Evolutionary conservation across 805 yeast genomes (phyloP).

Genomic region (Wickerhamiella sergipiensis): DNA sequence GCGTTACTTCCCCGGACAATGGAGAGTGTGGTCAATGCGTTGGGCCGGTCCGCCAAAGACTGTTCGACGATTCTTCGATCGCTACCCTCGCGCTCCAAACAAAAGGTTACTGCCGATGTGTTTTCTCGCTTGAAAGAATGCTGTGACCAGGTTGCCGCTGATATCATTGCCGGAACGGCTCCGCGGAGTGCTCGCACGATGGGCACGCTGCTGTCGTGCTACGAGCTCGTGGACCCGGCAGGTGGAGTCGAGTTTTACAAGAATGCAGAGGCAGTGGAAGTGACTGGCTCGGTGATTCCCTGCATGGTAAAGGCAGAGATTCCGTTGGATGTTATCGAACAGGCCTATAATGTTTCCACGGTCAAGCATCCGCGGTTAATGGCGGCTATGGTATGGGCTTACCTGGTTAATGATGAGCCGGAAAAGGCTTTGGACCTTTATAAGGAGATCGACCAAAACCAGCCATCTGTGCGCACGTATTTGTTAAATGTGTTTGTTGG

Average conservation of each 20-base stretch:
- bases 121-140: slow-evolving; percentile 2
- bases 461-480: slow-evolving; percentile 1
- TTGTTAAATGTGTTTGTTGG: slow-evolving; percentile 16
- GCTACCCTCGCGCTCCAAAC: slow-evolving; percentile 7
- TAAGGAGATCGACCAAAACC: not conserved
- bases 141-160: slow-evolving; percentile 9
- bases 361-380: slow-evolving; percentile 1
- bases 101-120: slow-evolving; percentile 1
- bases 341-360: slow-evolving; percentile 4
- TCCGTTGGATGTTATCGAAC: slow-evolving; percentile 8
- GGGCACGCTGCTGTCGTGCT: slow-evolving; percentile 9
- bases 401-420: slow-evolving; percentile 9
- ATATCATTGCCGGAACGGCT: slow-evolving; percentile 1
- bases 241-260: slow-evolving; percentile 12
- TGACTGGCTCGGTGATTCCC: slow-evolving; percentile 14
- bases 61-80: slow-evolving; percentile 7
- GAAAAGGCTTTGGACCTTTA: slow-evolving; percentile 9
- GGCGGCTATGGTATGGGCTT: slow-evolving; percentile 7
- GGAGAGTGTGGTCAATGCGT: slow-evolving; percentile 7
- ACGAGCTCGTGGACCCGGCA: slow-evolving; percentile 13
- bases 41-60: slow-evolving; percentile 16
- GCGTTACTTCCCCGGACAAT: slow-evolving; percentile 3
- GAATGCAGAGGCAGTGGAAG: slow-evolving; percentile 1
- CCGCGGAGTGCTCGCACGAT: slow-evolving; percentile 4
- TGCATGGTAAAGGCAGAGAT: slow-evolving; percentile 13